Base-by-base conservation (phyloP, 345 rosid genomes). In the Limnanthes douglasii region DNA sequence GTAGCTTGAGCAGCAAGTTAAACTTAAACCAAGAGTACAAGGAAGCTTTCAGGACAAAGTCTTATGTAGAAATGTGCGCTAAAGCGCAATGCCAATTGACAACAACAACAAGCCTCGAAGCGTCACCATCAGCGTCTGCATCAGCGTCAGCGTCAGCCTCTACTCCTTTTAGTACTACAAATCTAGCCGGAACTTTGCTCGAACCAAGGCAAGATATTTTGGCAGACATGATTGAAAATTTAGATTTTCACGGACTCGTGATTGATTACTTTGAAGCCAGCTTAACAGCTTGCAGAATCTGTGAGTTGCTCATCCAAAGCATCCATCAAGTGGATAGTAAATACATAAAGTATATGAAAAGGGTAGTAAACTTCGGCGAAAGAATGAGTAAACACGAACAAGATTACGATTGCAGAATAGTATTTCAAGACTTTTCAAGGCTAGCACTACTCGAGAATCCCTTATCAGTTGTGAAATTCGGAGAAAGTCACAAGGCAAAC, bases 1-100 rank as follows among this genome's bases (percentile, higher is more conserved):
- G 37, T 45, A 53, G 54, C 78, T 59, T 61, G 40, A 43, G 57
- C 17, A 51, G 31, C 49, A 56, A 66, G 69, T 29, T 50, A 45
- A 72, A 50, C 44, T 72, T 88, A 9, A 66, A 64, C 38, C 81
- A 79, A 34, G 97, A 88, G 48, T 83, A 88, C 79, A 70, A 58
- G 53, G 68, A 70, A 66, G 94, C 83, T 37, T 72, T 88, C 43
- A 72, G 92, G 35, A 76, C 95, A 29, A 57, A 61, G 14, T 88
- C 97, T 22, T 88, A 88, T 46, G 36, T 59, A 11, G 94, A 88
- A 28, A 64, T 74, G 65, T 61, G 76, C 43, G 68, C 62, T 43
- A 59, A 75, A 49, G 69, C 69, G 38, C 78, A 70, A 6, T 64
- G 51, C 28, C 73, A 68, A 53, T 35, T 65, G 32, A 55, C 34